phyloP scores from a whole-genome alignment of 2,329 filamentous ascomycete genomes.

The Penicillium sp. region DNA sequence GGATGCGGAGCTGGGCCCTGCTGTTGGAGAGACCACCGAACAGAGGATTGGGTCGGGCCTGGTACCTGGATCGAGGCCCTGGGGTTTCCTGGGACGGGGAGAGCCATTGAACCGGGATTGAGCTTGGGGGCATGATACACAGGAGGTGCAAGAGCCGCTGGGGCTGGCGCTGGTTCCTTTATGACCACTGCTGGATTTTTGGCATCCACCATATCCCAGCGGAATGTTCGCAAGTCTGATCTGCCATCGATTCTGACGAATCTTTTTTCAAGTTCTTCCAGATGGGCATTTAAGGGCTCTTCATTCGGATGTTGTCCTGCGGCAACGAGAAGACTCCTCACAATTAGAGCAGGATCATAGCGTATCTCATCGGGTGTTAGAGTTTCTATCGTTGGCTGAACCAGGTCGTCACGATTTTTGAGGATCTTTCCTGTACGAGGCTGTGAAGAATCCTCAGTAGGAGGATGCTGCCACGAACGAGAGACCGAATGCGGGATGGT shows the following conservation, averaged over 20 bases:
- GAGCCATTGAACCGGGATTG: no score
- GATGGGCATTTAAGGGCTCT: conserved; percentile 60
- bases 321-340: conserved; percentile 63
- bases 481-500: neutral
- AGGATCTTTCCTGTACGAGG: conserved; percentile 22
- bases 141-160: no score
- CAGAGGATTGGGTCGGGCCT: no score
- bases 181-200: no score
- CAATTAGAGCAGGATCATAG: conserved; percentile 65
- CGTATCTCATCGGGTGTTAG: conserved; percentile 47
- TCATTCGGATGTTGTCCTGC: conserved; percentile 63
- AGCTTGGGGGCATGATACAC: no score
- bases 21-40: no score
- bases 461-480: neutral
- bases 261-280: conserved; percentile 49
- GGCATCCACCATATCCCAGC: conserved; percentile 61
- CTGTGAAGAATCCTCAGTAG: neutral
- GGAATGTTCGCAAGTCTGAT: conserved; percentile 59
- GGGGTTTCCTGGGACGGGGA: no score
- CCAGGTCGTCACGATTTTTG: conserved; percentile 38
- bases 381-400: conserved; percentile 45
- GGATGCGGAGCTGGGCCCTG: no score
- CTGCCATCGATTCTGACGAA: conserved; percentile 46
- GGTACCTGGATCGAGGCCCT: no score
- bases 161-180: no score